Conservation (phyloP, 495 filamentous ascomycete species). For the Mycothermus thermophilus region DNA sequence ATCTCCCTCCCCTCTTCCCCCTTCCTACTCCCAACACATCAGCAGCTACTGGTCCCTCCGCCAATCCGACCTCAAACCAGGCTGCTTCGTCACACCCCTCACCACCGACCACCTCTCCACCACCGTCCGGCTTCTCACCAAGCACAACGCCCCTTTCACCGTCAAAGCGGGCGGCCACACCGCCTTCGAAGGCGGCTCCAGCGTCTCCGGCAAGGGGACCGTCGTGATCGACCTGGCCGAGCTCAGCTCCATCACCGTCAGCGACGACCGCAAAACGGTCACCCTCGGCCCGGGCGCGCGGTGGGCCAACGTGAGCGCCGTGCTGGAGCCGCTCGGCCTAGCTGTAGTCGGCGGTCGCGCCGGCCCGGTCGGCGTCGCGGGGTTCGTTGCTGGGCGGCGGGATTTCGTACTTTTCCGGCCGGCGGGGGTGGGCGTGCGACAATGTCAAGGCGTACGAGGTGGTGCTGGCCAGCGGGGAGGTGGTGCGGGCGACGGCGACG, state of each 20-base stretch:
- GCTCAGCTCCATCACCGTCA: conserved; percentile 29
- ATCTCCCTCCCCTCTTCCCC: conserved; percentile 9
- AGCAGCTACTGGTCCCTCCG: conserved; percentile 38
- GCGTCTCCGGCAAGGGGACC: conserved; percentile 38
- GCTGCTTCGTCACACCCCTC: conserved; percentile 30
- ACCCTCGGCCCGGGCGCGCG: conserved; percentile 31
- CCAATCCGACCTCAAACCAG: conserved; percentile 20
- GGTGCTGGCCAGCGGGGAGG: conserved; percentile 31
- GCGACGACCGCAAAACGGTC: conserved; percentile 19
- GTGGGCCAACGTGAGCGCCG: conserved; percentile 42
- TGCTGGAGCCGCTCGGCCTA: conserved; percentile 31
- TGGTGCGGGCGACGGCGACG: conserved; percentile 30
- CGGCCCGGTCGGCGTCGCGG: conserved; percentile 41
- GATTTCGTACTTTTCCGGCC: conserved; percentile 24
- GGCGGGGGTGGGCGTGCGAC: conserved; percentile 18
- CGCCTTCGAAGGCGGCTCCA: conserved; percentile 34
- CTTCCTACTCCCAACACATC: conserved; percentile 8
- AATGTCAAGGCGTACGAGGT: conserved; percentile 37
- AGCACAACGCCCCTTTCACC: conserved; percentile 29
- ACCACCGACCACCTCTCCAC: conserved; percentile 25
- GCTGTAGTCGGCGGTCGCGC: conserved; percentile 43
- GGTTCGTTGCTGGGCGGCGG: conserved; percentile 46
- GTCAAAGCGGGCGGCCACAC: conserved; percentile 41
- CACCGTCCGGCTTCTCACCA: conserved; percentile 19
- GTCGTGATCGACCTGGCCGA: conserved; percentile 41